These are phyloP conservation scores for Mikania micrantha DNA, from an alignment of 129 eudicot species.

Conservation along the genomic window DNA sequence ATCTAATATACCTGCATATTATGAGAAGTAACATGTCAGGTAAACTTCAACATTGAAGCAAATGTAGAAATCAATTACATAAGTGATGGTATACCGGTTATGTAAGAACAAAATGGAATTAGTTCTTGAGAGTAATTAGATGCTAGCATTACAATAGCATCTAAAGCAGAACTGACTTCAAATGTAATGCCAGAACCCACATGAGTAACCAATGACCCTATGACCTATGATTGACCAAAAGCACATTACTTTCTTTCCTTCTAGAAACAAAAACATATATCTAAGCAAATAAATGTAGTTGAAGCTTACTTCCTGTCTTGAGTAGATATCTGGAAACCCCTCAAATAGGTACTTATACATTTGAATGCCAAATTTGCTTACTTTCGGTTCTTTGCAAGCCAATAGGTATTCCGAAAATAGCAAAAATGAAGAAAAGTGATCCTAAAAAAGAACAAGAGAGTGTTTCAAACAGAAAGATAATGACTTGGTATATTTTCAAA, in stretches of 20 bases:
- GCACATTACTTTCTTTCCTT: not conserved
- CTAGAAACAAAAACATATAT: not conserved
- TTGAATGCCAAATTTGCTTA: slow-evolving; percentile 56
- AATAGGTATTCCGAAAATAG: slow-evolving; percentile 59
- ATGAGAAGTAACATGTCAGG: not conserved
- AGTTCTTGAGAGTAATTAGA: slow-evolving; percentile 56
- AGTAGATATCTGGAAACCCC: slow-evolving; percentile 58
- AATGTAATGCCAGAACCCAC: slow-evolving; percentile 65
- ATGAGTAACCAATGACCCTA: slow-evolving; percentile 75
- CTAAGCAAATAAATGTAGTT: not conserved
- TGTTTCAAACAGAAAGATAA: not conserved
- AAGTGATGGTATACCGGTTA: slow-evolving; percentile 44
- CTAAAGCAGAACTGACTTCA: slow-evolving; percentile 77
- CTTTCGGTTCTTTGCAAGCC: slow-evolving; percentile 68
- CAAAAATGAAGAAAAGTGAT: slow-evolving; percentile 54
- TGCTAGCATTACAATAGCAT: slow-evolving; percentile 67
- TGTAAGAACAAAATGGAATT: slow-evolving; percentile 57
- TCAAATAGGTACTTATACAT: slow-evolving; percentile 59
- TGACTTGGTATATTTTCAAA: slow-evolving; percentile 3
- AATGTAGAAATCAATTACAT: not conserved
- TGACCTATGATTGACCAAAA: slow-evolving; percentile 33
- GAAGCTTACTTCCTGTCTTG: slow-evolving; percentile 76
- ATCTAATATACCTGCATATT: slow-evolving; percentile 60
- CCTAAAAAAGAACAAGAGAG: slow-evolving; percentile 33
- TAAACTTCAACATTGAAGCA: slow-evolving; percentile 3